Evolutionary conservation across 176 grass and related monocot genomes (phyloP).

Genomic region (Zea luxurians): DNA sequence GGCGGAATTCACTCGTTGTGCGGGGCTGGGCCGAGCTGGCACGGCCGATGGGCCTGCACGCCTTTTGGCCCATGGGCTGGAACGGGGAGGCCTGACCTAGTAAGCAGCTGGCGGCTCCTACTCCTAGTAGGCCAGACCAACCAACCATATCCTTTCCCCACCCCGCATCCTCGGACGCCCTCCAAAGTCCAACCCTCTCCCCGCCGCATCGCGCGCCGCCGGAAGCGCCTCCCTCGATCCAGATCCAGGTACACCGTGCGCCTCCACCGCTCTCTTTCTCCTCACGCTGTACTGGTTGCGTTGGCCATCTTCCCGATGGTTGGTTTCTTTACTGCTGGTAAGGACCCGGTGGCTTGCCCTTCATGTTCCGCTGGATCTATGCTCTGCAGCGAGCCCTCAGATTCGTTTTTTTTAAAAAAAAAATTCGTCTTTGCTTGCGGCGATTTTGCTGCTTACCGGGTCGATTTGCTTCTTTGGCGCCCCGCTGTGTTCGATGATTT

Average conservation of each 20-base stretch:
- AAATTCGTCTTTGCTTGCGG: not conserved
- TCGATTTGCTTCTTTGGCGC: not conserved
- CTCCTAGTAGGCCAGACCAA: not conserved
- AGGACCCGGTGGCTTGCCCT: not conserved
- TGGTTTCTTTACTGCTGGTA: not conserved
- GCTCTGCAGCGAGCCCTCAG: not conserved
- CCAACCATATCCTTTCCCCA: slow-evolving; percentile 17
- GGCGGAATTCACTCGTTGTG: too few relatives aligned
- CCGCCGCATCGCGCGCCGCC: slow-evolving; percentile 10
- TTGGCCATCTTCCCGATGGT: not conserved
- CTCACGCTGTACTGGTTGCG: too few relatives aligned
- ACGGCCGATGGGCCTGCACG: not conserved
- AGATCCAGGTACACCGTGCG: slow-evolving; percentile 6
- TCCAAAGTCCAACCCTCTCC: not conserved
- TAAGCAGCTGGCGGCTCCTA: not conserved
- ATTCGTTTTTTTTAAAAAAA: not conserved
- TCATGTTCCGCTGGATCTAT: not conserved
- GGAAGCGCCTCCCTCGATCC: not conserved
- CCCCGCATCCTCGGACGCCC: not conserved
- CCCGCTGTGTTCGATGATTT: too few relatives aligned
- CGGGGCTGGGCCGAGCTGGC: not conserved
- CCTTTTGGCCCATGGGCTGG: not conserved
- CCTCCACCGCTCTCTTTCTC: not conserved
- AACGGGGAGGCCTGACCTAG: not conserved
- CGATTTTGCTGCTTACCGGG: not conserved